Base-by-base conservation (phyloP, 495 filamentous ascomycete species). In the Penicillium desertorum region DNA sequence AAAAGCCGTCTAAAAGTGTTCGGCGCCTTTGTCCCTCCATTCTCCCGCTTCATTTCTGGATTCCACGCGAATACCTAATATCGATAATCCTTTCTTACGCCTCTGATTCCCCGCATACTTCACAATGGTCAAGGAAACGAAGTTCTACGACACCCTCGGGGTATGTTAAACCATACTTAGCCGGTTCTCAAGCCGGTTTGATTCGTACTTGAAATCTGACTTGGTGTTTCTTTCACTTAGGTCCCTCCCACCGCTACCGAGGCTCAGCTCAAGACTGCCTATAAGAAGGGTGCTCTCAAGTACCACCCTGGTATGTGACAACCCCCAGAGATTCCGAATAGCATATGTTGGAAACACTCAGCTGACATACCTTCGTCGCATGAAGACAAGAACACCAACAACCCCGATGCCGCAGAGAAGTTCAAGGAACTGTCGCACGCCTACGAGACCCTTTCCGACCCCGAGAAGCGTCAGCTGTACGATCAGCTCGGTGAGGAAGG, bases 401-500 rank as follows among this genome's bases (percentile, higher is more conserved):
- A 93, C 79, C 92, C 92, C 41, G 89, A 90, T 25, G 91, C 94
- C 43, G 90, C 91, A 51, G 91, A 96, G 50, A 98, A 96, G 73
- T 98, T 99, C 85, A 97, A 98, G 78, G 93, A 97, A 66, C 81
- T 98, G 47, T 95, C 90, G 52, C 87, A 92, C 62, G 94, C 94
- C 32, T 98, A 97, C 72, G 95, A 99, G 76, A 83, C 90, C 60
- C 85, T 99, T 20, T 92, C 88, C 57, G 95, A 99, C 64, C 74
- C 89, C 25, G 85, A 98, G 74, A 97, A 96, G 80, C 89, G 94
- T 60, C 71, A 81, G 59, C 66, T 97, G 56, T 99, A 99, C 73
- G 94, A 99, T 68, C 91, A 96, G 66, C 96, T 93, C 86, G 94
- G 94, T 63, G 91, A 98, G 76, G 92, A 95, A 63, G 94, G 94